Evolutionary conservation across 1,284 basidiomycete genomes (phyloP).

Genomic region (Cystobasidium pallidum): DNA sequence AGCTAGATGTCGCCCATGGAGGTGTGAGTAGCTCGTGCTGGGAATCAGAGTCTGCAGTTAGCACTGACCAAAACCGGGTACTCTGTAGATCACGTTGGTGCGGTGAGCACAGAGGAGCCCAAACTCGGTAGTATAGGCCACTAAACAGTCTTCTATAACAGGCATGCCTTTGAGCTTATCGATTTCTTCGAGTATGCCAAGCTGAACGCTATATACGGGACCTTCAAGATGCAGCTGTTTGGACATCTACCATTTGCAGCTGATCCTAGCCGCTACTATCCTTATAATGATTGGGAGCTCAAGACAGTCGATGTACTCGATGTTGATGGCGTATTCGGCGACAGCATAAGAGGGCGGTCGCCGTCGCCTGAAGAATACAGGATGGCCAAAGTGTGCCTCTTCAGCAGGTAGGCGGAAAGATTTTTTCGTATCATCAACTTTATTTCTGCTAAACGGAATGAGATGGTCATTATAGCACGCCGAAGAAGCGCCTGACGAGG

Average conservation of each 20-base stretch:
- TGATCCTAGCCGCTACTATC: slow-evolving; percentile 21
- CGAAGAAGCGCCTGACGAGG: slow-evolving; percentile 27
- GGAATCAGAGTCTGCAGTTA: not conserved
- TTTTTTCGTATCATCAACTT: no score
- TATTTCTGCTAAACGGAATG: no score
- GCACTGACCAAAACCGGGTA: not conserved
- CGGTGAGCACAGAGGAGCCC: no score
- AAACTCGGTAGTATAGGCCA: no score
- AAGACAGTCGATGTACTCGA: slow-evolving; percentile 17
- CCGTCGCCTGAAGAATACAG: slow-evolving; percentile 23
- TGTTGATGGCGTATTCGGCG: slow-evolving; percentile 19
- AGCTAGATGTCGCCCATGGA: not conserved
- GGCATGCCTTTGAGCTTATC: slow-evolving; percentile 48
- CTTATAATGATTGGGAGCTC: not conserved
- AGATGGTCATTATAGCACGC: not conserved
- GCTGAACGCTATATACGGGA: slow-evolving; percentile 34
- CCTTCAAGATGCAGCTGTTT: slow-evolving; percentile 36
- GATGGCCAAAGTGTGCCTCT: slow-evolving; percentile 31
- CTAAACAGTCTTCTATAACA: no score
- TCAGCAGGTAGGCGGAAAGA: slow-evolving; percentile 14
- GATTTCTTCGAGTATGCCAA: slow-evolving; percentile 48
- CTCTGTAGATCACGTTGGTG: slow-evolving; percentile 22
- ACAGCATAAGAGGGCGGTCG: not conserved
- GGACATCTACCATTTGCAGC: slow-evolving; percentile 30
- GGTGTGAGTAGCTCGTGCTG: not conserved